Base-by-base conservation (phyloP, 2,329 filamentous ascomycete genomes). In the Beauveria medogensis region DNA sequence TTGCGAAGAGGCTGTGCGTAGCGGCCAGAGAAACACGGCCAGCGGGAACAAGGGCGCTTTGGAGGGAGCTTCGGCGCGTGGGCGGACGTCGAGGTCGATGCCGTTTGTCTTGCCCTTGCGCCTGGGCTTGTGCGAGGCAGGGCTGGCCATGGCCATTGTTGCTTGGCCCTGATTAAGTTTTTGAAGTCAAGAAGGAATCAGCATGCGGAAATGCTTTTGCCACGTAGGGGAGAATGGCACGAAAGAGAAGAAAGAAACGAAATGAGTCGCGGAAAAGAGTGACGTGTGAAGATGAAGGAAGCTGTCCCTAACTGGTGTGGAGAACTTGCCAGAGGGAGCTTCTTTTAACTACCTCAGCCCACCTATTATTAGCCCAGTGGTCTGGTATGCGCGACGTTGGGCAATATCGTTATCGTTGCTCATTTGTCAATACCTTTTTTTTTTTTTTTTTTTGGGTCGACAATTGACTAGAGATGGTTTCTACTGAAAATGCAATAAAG, bases 1-100 rank as follows among this genome's bases (percentile, higher is more conserved):
- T 89, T 93, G 89, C 59, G 92, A 96, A 20, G 85, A 80, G 0
- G 89, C 89, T 56, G 88, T 88, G 65, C 92, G 88, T 24, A 92
- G 90, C 55, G 92, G 92, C 91, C 93, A 96, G 55, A 99, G 83
- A 70, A 99, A 93, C n/a, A 92, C 88, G 1, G 91, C 92, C 24
- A 99, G 82, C 46, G 94, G 93, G 70, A 97, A 97, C 4, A 90
- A 85, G 37, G 93, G 93, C 47, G 78, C 75, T 55, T 80, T 78
- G 56, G 82, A 73, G 59, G 82, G 73, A 55, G 77, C 71, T 64
- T 83, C 81, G 57, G 68, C 60, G 34, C 68, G 70, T 44, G 64
- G 34, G 30, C 66, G 67, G 48, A 60, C 37, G 7, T 57, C 66
- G 66, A 76, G 73, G 64, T 76, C 74, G 68, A 71, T 71, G 58